These are phyloP conservation scores for Stylonectria norvegica DNA, from an alignment of 2,329 filamentous ascomycete species.

Conservation along the genomic window DNA sequence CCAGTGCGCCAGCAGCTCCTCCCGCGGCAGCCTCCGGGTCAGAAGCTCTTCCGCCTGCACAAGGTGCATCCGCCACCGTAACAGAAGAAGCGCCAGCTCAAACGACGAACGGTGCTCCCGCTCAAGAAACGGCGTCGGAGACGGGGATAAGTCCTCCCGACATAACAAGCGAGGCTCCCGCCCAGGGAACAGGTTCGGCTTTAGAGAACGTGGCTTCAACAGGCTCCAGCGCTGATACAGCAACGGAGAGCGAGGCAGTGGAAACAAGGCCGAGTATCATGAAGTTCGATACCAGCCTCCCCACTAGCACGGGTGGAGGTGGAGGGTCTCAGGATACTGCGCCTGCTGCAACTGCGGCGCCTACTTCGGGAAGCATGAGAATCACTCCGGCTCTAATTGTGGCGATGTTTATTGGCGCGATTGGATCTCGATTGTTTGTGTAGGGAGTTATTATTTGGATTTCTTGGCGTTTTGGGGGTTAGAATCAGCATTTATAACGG, in stretches of 20 bases:
- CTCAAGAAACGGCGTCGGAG: no score
- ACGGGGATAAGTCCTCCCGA: no score
- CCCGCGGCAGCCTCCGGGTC: neutral
- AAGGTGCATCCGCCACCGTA: neutral
- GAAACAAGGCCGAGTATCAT: slow-evolving; percentile 12
- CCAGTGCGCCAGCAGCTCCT: slow-evolving; percentile 14
- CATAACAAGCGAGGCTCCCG: no score
- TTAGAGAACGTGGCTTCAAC: no score
- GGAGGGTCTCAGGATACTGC: slow-evolving; percentile 10
- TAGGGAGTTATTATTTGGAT: no score
- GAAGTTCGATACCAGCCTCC: slow-evolving; percentile 12
- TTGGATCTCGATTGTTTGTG: slow-evolving; percentile 16
- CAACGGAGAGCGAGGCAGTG: slow-evolving; percentile 7
- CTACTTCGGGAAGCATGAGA: slow-evolving; percentile 8
- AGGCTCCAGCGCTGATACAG: neutral
- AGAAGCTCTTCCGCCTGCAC: neutral
- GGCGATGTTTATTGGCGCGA: slow-evolving; percentile 11
- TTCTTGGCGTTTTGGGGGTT: no score
- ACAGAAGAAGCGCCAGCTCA: neutral
- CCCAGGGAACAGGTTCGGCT: no score
- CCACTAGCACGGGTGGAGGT: neutral
- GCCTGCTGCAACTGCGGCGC: slow-evolving; percentile 1
- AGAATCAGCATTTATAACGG: no score
- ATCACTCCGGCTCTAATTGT: slow-evolving; percentile 8
- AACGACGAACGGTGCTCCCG: no score